phyloP scores from a whole-genome alignment of 192 early-diverging fungal genomes.

The Piromyces sp. region DNA sequence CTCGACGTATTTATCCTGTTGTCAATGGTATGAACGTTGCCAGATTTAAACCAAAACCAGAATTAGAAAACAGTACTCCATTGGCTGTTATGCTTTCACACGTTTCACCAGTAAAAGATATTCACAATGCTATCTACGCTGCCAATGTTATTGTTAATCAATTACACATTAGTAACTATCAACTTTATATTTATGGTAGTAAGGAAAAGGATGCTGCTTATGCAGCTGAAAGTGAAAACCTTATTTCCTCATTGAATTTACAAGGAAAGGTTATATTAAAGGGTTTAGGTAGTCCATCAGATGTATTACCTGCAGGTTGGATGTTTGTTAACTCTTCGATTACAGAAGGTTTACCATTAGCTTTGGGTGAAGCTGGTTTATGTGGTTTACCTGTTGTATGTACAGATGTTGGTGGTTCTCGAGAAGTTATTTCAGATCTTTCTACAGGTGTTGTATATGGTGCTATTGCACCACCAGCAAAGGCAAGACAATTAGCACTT shows the following conservation, averaged over 20 bases:
- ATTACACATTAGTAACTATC: constrained; percentile 15
- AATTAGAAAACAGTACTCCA: constrained; percentile 5
- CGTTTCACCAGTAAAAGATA: constrained; percentile 22
- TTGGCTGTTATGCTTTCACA: constrained; percentile 25
- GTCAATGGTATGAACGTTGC: constrained; percentile 23
- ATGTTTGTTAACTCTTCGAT: constrained; percentile 28
- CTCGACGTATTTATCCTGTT: constrained; percentile 12
- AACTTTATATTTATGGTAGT: constrained; percentile 22
- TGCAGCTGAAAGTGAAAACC: constrained; percentile 12
- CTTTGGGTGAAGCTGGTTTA: constrained; percentile 14
- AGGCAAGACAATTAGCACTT: constrained; percentile 16
- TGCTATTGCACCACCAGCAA: constrained; percentile 16
- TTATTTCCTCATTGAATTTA: constrained; percentile 14
- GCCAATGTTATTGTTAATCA: constrained; percentile 22
- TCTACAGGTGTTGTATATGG: constrained; percentile 12
- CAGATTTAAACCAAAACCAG: constrained; percentile 13
- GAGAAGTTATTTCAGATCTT: constrained; percentile 12
- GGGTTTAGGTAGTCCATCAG: constrained; percentile 17
- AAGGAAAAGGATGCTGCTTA: constrained; percentile 20
- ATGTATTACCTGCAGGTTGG: constrained; percentile 20
- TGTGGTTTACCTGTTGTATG: constrained; percentile 17
- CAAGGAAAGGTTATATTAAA: constrained; percentile 15
- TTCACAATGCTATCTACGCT: constrained; percentile 21
- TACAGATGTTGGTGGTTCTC: constrained; percentile 14
- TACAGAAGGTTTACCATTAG: constrained; percentile 16